Evolutionary conservation across 176 grass and related monocot species (phyloP), one percentile per base, ranked within the genome.

Genomic region (Eragrostis nindensis): DNA sequence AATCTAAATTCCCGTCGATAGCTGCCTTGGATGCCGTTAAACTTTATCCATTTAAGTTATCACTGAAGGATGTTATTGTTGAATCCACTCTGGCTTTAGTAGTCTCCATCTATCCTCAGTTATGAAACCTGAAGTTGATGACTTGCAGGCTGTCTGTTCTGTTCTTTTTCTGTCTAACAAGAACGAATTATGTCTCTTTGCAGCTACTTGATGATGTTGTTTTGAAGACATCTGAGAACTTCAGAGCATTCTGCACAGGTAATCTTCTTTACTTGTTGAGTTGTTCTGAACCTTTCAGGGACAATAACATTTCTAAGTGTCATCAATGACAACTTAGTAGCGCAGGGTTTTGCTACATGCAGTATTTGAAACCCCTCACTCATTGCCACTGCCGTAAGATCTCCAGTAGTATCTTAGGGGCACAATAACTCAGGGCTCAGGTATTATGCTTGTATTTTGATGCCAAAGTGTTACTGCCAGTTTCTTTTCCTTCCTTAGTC

Each of bases 221-320:
- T 70, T 87, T 77, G 24, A 90, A 90, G 73, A 93, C 81, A 39
- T 73, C 77, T 85, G 77, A 93, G 77, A 93, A 87, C 52, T 93
- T 92, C 66, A 38, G 87, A 77, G 84, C 70, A 78, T 85, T 93
- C 26, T 93, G 91, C 80, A 87, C 41, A 45, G 66, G 41, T 69
- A 24, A 48, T 27, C 43, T 48, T 48, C 48, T 22, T n/a, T n/a
- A n/a, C 3, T 70, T 27, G 43, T 70, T 92, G 11, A 29, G 32
- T 74, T 74, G 16, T 24, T 17, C 24, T 71, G 22, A 43, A 18
- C 68, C 68, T 48, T 71, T 29, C 26, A 3, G 7, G 1, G 15
- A 17, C 12, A 18, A 17, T 50, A 50, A 5, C 48, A 15, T 50
- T 50, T 18, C 48, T 50, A 50, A 46, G 7, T 50, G 48, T 18